Conservation (phyloP, 768 basidiomycete species). For the Suillus sp. region DNA sequence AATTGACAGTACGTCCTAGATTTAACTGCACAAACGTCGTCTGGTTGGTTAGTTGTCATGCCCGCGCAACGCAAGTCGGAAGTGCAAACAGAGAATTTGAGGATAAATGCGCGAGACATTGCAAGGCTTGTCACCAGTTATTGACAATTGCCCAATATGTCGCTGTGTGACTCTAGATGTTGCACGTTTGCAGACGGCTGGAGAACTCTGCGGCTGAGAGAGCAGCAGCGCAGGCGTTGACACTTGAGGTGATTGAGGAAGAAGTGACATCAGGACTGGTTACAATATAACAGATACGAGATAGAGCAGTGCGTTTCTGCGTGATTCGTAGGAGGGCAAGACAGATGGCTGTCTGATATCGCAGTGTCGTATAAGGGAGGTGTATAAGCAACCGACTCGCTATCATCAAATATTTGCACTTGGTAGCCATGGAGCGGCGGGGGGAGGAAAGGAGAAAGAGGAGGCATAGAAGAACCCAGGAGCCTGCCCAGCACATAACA, state of each 20-base stretch:
- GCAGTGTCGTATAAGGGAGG: neutral
- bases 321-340: neutral
- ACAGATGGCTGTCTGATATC: neutral
- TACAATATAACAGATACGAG: neutral
- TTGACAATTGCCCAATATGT: too few relatives aligned
- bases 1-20: neutral
- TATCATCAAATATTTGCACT: neutral
- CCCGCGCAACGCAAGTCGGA: neutral
- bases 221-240: neutral
- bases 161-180: too few relatives aligned
- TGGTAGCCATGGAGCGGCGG: neutral
- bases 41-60: neutral
- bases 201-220: too few relatives aligned
- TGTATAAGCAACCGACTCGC: neutral
- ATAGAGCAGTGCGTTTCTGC: neutral
- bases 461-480: neutral
- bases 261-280: neutral
- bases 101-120: too few relatives aligned
- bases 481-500: neutral
- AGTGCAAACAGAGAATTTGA: too few relatives aligned
- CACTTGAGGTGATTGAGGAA: neutral
- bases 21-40: neutral
- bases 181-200: too few relatives aligned
- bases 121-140: too few relatives aligned
- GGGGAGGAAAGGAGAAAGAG: neutral